Evolutionary conservation across 176 grass and related monocot species (phyloP), one percentile per base, ranked within the genome.

Genomic region (Carex scoparia): DNA sequence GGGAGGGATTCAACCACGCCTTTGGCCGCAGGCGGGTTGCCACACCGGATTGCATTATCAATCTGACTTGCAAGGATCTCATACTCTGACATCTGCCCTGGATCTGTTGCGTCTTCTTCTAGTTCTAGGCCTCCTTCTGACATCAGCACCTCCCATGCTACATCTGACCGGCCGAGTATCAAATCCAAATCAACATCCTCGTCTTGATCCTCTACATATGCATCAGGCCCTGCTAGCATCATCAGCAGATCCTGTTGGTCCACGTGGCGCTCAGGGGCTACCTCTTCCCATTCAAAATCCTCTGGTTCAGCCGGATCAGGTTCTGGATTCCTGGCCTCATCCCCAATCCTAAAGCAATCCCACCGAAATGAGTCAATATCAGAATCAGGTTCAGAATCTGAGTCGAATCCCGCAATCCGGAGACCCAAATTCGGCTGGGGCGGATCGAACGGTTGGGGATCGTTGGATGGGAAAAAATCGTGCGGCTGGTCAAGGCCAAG

Each of bases 281-380:
- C 86, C 87, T 95, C 91, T 79, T 94, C 88, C 93, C 93, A 94
- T 72, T 92, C 93, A 61, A 92, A 83, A 0, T 30, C 85, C 62
- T 64, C 81, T 0, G 30, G 56, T 10, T 87, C 84, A 30, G 53
- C 84, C 69, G 83, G 68, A 67, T 89, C 86, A 5, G 84, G 81
- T 64, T 90, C 91, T 0, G 30, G 74, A 58, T 49, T 56, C 57
- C 59, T 7, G 13, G 18, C 19, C 32, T 81, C 85, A 27, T 87
- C 85, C 12, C 65, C 85, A 59, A 87, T 87, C 27, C 85, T 58
- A 19, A 94, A 77, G 78, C 88, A 89, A 67, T 92, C 90, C 90
- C 88, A 92, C 80, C 91, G 88, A 62, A 76, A 49, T 32, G 90
- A 81, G 54, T 57, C 63, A 16, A 80, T 69, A 2, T 81, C 85